phyloP scores from a whole-genome alignment of 768 basidiomycete genomes.

The Kwoniella pini region DNA sequence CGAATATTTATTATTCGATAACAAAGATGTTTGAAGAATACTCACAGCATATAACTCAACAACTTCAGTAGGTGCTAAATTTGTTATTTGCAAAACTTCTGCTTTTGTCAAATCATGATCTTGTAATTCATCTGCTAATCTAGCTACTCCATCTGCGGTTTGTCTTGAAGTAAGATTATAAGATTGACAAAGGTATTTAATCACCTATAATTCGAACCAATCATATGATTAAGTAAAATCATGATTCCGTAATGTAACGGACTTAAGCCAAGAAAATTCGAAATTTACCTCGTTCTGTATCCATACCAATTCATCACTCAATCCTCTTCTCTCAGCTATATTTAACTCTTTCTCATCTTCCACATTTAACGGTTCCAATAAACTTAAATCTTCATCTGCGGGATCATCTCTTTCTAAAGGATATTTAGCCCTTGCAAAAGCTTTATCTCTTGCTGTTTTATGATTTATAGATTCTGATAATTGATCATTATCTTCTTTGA shows the following conservation, averaged over 20 bases:
- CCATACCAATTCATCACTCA: slow-evolving; percentile 78
- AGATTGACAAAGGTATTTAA: slow-evolving; percentile 75
- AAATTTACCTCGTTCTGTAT: slow-evolving; percentile 78
- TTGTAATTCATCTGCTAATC: slow-evolving; percentile 68
- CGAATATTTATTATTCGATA: too few relatives aligned
- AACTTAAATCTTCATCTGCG: slow-evolving; percentile 7
- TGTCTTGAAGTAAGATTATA: slow-evolving; percentile 71
- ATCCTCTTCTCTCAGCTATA: slow-evolving; percentile 59
- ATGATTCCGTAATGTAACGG: too few relatives aligned
- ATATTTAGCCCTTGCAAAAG: slow-evolving; percentile 17
- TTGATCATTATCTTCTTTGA: slow-evolving; percentile 63
- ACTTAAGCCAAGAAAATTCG: too few relatives aligned
- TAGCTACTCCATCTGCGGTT: slow-evolving; percentile 65
- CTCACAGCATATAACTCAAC: slow-evolving; percentile 88
- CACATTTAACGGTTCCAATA: slow-evolving; percentile 24
- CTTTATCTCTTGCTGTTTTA: slow-evolving; percentile 17
- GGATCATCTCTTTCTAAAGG: slow-evolving; percentile 29
- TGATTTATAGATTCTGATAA: slow-evolving; percentile 14
- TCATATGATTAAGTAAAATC: too few relatives aligned
- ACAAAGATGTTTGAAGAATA: too few relatives aligned
- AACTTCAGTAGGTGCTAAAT: slow-evolving; percentile 74
- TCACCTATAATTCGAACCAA: slow-evolving; percentile 62
- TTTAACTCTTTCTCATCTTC: slow-evolving; percentile 71
- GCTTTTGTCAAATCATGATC: slow-evolving; percentile 78
- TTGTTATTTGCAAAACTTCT: slow-evolving; percentile 90